Evolutionary conservation across 139 green algal genomes (phyloP), one percentile per base, ranked within the genome.

Genomic region (Chlamydomonas schloesseri): DNA sequence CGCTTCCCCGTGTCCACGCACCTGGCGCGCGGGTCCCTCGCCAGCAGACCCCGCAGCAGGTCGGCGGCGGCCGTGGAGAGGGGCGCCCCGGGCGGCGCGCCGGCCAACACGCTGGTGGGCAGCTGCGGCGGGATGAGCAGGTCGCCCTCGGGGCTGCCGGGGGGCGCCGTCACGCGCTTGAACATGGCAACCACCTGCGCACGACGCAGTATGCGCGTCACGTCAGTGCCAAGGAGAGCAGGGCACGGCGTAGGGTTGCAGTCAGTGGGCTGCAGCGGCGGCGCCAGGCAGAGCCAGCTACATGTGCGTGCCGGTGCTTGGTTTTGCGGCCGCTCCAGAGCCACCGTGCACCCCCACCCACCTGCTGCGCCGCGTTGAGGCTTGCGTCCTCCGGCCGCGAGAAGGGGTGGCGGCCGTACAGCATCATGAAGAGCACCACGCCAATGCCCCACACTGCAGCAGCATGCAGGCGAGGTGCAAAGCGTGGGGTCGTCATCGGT

Each of bases 381-480:
- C 36, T 0, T 0, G 23, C 71, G 55, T 91, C 90, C 36, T 88
- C 88, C 0, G 84, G 62, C 1, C 90, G 75, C 29, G 92, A 73
- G 70, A 86, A 93, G 47, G 91, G 91, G 85, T 94, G 88, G 21
- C 86, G 68, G 10, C 91, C 91, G 55, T 91, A 93, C 46, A 96
- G 91, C 93, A 95, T 93, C 36, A 95, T 84, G 82, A 93, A 96
- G 81, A 96, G 83, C 21, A 94, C 81, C 18, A 96, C 91, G 58
- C 94, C 94, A 31, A 83, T 90, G 2, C 91, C 90, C 94, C 94
- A 96, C 34, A 96, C 84, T 50, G 42, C 42, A 50, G 42, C 42
- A 50, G 42, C 42, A 50, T 50, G 42, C n/a, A n/a, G n/a, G n/a
- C n/a, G n/a, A n/a, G n/a, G n/a, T n/a, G n/a, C n/a, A n/a, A n/a